Evolutionary conservation across 2,329 filamentous ascomycete species (phyloP).

Genomic region (Paraphaeosphaeria minitans): DNA sequence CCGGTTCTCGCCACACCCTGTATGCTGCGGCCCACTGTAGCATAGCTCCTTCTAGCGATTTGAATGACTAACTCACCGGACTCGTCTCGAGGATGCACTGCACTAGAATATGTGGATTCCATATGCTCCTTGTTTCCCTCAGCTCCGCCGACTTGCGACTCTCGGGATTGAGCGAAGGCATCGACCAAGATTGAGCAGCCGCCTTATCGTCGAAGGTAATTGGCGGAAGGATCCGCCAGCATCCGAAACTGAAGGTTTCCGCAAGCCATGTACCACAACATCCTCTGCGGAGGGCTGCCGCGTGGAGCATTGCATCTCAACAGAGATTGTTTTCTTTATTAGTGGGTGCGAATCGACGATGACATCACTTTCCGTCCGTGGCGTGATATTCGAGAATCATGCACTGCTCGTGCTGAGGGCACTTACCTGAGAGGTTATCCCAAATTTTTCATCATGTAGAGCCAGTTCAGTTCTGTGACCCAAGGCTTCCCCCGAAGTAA

Average conservation of each 20-base stretch:
- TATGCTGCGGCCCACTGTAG: background rate
- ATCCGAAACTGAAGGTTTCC: background rate
- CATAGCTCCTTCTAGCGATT: background rate
- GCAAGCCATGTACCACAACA: constrained; percentile 3
- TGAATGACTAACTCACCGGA: background rate
- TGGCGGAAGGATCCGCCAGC: background rate
- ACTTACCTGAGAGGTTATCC: too few relatives aligned
- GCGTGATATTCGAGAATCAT: background rate
- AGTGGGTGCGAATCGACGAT: background rate
- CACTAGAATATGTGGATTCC: background rate
- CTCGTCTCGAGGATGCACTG: background rate
- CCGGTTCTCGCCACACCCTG: background rate
- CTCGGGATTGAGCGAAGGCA: background rate
- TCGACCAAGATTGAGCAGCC: background rate
- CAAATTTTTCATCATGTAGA: too few relatives aligned
- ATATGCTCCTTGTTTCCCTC: background rate
- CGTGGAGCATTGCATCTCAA: background rate
- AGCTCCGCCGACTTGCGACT: background rate
- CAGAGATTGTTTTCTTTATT: background rate
- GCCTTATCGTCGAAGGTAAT: background rate
- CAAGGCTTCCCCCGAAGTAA: too few relatives aligned
- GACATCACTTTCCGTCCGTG: background rate
- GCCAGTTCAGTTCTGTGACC: background rate
- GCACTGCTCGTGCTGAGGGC: background rate
- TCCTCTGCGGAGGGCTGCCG: background rate